phyloP scores from a whole-genome alignment of 1,284 basidiomycete genomes.

The Malassezia yamatoensis region DNA sequence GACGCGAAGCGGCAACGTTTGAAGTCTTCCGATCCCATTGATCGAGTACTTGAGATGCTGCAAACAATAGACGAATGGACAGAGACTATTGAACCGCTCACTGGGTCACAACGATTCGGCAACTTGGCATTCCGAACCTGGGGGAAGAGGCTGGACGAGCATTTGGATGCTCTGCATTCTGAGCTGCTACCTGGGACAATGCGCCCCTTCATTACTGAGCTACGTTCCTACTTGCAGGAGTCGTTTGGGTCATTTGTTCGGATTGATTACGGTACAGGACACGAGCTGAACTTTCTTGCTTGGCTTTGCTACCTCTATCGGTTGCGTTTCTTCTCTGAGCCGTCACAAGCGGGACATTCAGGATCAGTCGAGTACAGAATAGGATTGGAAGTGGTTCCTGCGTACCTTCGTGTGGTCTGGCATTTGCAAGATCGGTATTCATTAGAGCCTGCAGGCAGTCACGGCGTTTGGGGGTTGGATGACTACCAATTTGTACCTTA shows the following conservation, averaged over 20 bases:
- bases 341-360: neutral
- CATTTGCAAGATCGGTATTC: constrained; percentile 76
- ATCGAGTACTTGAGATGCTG: constrained; percentile 56
- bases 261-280: constrained; percentile 93
- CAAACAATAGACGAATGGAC: constrained; percentile 68
- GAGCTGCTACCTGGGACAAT: constrained; percentile 54
- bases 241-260: constrained; percentile 83
- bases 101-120: constrained; percentile 82
- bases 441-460: constrained; percentile 49
- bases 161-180: constrained; percentile 20
- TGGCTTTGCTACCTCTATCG: constrained; percentile 36
- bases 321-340: constrained; percentile 21
- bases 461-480: constrained; percentile 82
- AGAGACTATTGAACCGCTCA: constrained; percentile 65
- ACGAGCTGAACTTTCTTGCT: constrained; percentile 56
- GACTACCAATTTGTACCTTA: constrained; percentile 86
- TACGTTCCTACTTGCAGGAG: constrained; percentile 66
- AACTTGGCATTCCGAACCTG: constrained; percentile 85
- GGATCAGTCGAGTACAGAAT: constrained; percentile 22
- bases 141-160: constrained; percentile 64
- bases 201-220: constrained; percentile 54
- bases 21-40: constrained; percentile 26
- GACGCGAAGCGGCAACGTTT: neutral
- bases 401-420: constrained; percentile 75
- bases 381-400: constrained; percentile 57